Conservation (phyloP, 2,329 filamentous ascomycete species). For the Fusarium drepaniforme region DNA sequence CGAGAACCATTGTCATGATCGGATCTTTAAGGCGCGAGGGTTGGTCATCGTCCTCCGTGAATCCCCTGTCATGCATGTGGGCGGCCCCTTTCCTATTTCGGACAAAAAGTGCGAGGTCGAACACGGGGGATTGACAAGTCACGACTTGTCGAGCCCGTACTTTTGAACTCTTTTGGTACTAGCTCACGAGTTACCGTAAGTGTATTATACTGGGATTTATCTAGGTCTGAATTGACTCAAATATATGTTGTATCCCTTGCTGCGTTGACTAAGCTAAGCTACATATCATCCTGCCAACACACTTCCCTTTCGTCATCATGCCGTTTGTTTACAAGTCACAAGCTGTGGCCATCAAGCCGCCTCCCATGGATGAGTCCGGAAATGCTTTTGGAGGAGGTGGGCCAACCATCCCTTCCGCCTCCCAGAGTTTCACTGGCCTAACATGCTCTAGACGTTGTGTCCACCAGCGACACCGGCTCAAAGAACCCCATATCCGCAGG, state of each 20-base stretch:
- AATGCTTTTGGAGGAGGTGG: conserved; percentile 5
- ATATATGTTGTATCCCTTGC: background rate
- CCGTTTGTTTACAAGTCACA: conserved; percentile 4
- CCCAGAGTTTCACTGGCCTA: background rate
- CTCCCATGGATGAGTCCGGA: background rate
- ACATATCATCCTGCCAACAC: background rate
- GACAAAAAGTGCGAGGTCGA: conserved; percentile 16
- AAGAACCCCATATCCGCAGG: conserved; percentile 11
- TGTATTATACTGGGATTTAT: accelerated
- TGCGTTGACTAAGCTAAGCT: background rate
- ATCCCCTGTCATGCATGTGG: background rate
- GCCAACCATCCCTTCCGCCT: background rate
- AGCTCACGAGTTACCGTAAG: background rate
- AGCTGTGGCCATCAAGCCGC: conserved; percentile 1
- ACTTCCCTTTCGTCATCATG: background rate
- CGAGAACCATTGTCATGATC: too few relatives aligned
- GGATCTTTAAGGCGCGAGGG: background rate
- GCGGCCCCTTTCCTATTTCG: conserved; percentile 1
- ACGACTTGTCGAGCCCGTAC: background rate
- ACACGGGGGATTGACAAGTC: background rate
- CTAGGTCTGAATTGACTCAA: background rate
- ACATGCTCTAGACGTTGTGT: conserved; percentile 2
- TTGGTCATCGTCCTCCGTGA: background rate
- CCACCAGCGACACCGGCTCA: conserved; percentile 1
- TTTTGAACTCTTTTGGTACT: background rate